Evolutionary conservation across 306 rosid genomes (phyloP).

Genomic region (Ammopiptanthus mongolicus): DNA sequence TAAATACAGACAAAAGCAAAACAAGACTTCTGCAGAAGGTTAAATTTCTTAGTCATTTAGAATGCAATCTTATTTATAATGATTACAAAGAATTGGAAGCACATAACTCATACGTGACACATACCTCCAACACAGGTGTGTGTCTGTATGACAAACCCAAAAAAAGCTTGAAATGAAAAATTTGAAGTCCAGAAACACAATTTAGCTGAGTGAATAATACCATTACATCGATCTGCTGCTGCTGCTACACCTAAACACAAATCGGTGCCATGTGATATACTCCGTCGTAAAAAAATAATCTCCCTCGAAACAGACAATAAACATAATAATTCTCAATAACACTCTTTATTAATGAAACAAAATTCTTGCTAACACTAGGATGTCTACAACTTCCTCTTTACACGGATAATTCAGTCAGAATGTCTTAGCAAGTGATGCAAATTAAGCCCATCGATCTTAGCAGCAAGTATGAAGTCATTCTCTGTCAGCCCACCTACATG

Average conservation of each 20-base stretch:
- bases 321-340: not conserved
- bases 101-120: no score
- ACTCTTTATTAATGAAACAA: not conserved
- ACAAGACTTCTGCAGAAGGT: not conserved
- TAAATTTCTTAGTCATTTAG: not conserved
- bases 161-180: no score
- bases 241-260: not conserved
- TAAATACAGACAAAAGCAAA: not conserved
- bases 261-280: not conserved
- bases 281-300: not conserved
- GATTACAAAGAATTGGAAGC: no score
- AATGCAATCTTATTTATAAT: not conserved
- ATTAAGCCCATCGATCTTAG: constrained; percentile 58
- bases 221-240: no score
- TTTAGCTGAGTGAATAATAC: no score
- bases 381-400: not conserved
- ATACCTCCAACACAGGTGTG: no score
- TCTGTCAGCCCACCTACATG: constrained; percentile 82
- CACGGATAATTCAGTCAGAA: constrained; percentile 16
- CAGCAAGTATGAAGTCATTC: constrained; percentile 92
- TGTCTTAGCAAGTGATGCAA: constrained; percentile 49
- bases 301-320: not conserved
- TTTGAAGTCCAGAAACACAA: not conserved
- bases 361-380: not conserved
- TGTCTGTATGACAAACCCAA: no score